Evolutionary conservation across 2,329 filamentous ascomycete species (phyloP).

Genomic region (Colletotrichum chrysophilum): DNA sequence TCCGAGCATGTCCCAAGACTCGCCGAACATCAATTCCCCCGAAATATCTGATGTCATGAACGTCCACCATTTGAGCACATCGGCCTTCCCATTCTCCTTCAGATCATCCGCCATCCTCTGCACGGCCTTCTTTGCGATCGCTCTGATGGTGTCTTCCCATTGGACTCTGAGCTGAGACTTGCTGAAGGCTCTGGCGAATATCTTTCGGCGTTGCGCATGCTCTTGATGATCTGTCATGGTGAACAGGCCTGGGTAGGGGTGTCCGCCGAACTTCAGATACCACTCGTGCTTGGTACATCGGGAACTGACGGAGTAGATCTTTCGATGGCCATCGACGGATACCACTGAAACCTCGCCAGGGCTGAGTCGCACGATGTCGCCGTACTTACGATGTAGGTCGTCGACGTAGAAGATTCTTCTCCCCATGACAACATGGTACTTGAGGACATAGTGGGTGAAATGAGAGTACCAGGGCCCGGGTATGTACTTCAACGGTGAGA

Average conservation of each 20-base stretch:
- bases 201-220: background rate
- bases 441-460: background rate
- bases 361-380: conserved; percentile 27
- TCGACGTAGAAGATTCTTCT: conserved; percentile 54
- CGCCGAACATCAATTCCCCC: conserved; percentile 57
- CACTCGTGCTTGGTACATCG: background rate
- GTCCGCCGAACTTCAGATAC: background rate
- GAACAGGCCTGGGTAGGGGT: background rate
- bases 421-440: conserved; percentile 30
- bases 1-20: conserved; percentile 58
- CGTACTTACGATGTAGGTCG: conserved; percentile 54
- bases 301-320: background rate
- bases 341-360: background rate
- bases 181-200: background rate
- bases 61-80: conserved; percentile 59
- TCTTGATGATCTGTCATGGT: background rate
- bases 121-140: conserved; percentile 31
- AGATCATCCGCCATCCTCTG: conserved; percentile 48
- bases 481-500: background rate
- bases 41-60: conserved; percentile 61
- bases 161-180: background rate
- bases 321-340: background rate
- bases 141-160: background rate
- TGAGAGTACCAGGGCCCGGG: background rate
- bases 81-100: conserved; percentile 34